Percentiles rank a stretch among this genome's conserved stretches.
These are phyloP conservation scores for Talaromyces sp. DNA, from an alignment of 2,329 filamentous ascomycete genomes.

Conservation along the genomic window DNA sequence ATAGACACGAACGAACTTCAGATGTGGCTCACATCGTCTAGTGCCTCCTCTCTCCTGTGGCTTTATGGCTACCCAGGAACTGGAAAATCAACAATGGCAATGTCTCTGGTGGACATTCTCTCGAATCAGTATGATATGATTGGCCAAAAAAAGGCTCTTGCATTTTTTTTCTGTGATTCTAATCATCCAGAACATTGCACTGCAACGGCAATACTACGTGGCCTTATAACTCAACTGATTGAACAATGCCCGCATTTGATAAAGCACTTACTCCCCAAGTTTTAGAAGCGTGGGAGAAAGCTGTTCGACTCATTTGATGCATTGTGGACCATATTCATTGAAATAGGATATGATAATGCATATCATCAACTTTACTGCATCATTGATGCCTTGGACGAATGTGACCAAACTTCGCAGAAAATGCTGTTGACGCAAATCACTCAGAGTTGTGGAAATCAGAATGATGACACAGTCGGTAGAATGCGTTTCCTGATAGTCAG, in stretches of 20 bases:
- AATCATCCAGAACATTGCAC: constrained; percentile 6
- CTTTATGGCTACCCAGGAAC: constrained; percentile 17
- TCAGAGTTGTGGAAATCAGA: constrained; percentile 6
- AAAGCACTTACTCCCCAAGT: constrained; percentile 11
- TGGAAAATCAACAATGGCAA: constrained; percentile 14
- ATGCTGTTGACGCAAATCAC: constrained; percentile 13
- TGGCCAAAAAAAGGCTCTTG: background rate
- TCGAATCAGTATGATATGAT: background rate
- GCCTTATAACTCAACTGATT: constrained; percentile 14
- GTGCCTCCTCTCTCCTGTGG: too few species aligned
- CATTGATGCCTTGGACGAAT: constrained; percentile 22
- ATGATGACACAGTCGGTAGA: too few species aligned
- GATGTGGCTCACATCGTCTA: too few species aligned
- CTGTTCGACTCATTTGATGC: constrained; percentile 1
- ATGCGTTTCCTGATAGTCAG: constrained; percentile 5
- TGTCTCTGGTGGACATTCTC: background rate
- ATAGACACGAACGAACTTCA: constrained; percentile 13
- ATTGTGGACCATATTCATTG: constrained; percentile 4
- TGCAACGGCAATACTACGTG: constrained; percentile 12
- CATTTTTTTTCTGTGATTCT: constrained; percentile 19
- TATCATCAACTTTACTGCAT: constrained; percentile 16
- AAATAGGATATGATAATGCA: too few species aligned
- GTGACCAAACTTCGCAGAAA: constrained; percentile 13
- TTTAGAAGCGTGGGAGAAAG: background rate
- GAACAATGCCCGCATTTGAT: constrained; percentile 7